Percentiles rank a stretch among this genome's conserved stretches.
phyloP scores from a whole-genome alignment of 768 basidiomycete genomes.

The Auricularia auricula-judae region DNA sequence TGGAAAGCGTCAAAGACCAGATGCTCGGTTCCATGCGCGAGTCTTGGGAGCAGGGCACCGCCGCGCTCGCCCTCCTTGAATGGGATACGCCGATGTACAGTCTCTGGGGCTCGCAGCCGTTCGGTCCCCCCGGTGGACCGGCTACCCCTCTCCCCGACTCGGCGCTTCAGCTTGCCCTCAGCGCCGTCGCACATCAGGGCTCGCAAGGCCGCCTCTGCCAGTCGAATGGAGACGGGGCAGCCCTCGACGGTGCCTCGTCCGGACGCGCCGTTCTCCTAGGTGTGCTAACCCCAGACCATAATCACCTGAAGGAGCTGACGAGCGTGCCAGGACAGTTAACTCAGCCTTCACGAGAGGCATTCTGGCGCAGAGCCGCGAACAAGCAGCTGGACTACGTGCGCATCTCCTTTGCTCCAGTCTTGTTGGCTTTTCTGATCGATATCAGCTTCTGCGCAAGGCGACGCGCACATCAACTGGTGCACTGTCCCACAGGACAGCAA shows the following conservation, averaged over 20 bases:
- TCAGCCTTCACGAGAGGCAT: slow-evolving; percentile 9
- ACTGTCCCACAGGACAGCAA: slow-evolving; percentile 27
- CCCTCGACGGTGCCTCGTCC: slow-evolving; percentile 19
- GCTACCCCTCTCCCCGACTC: slow-evolving; percentile 9
- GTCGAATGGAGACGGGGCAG: slow-evolving; percentile 17
- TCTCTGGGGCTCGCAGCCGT: slow-evolving; percentile 14
- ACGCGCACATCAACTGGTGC: slow-evolving; percentile 26
- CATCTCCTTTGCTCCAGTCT: neutral
- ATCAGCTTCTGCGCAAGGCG: slow-evolving; percentile 15
- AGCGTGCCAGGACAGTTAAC: neutral
- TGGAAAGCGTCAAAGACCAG: neutral
- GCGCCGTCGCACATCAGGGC: slow-evolving; percentile 17
- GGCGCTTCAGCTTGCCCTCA: slow-evolving; percentile 17
- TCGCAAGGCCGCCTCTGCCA: slow-evolving; percentile 19
- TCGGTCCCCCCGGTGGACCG: slow-evolving; percentile 4
- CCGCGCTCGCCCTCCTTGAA: slow-evolving; percentile 15
- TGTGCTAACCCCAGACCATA: neutral
- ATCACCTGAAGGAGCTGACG: neutral
- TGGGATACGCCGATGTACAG: slow-evolving; percentile 17
- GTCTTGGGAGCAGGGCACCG: slow-evolving; percentile 21
- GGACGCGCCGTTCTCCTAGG: slow-evolving; percentile 18
- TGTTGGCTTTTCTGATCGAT: neutral
- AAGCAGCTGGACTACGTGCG: slow-evolving; percentile 15
- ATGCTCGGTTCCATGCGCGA: neutral
- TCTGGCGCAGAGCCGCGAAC: slow-evolving; percentile 15